phyloP scores from a whole-genome alignment of 371 early-diverging fungal species.

The Pancytospora philotis region DNA sequence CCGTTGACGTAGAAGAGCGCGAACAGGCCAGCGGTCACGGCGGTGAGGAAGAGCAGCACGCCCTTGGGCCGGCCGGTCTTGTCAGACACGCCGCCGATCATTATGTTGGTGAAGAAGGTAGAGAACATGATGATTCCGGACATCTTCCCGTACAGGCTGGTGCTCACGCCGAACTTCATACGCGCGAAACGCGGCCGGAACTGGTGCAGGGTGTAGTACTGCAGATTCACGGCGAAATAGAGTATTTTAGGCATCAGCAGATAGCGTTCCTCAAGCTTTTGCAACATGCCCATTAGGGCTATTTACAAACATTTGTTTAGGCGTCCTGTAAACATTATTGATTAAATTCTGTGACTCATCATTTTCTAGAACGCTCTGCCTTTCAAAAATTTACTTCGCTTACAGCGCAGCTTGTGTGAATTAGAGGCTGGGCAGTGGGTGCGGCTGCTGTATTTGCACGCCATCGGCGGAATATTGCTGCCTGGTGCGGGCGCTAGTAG shows the following conservation, averaged over 20 bases:
- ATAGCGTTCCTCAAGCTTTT: constrained; percentile 45
- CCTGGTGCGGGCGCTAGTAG: too few species aligned
- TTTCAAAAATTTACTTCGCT: too few species aligned
- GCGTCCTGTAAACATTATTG: too few species aligned
- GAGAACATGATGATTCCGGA: constrained; percentile 37
- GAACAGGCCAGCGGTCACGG: constrained; percentile 46
- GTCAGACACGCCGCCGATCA: constrained; percentile 55
- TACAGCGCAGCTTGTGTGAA: too few species aligned
- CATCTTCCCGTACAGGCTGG: constrained; percentile 19
- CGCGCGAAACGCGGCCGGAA: constrained; percentile 54
- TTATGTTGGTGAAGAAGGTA: constrained; percentile 59
- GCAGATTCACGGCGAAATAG: constrained; percentile 53
- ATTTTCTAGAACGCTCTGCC: too few species aligned
- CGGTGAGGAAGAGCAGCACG: constrained; percentile 42
- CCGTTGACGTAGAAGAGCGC: constrained; percentile 46
- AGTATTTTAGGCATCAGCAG: constrained; percentile 57
- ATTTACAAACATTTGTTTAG: too few species aligned
- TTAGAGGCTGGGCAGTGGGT: too few species aligned
- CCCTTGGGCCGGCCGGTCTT: constrained; percentile 48
- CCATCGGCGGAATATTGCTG: too few species aligned
- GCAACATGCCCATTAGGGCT: constrained; percentile 32
- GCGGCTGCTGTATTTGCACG: too few species aligned
- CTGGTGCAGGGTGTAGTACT: constrained; percentile 57
- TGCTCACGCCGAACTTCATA: constrained; percentile 36
- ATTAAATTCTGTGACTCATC: too few species aligned